These are phyloP conservation scores for Lichtheimia ornata DNA, from an alignment of 371 early-diverging fungal genomes.

Conservation along the genomic window DNA sequence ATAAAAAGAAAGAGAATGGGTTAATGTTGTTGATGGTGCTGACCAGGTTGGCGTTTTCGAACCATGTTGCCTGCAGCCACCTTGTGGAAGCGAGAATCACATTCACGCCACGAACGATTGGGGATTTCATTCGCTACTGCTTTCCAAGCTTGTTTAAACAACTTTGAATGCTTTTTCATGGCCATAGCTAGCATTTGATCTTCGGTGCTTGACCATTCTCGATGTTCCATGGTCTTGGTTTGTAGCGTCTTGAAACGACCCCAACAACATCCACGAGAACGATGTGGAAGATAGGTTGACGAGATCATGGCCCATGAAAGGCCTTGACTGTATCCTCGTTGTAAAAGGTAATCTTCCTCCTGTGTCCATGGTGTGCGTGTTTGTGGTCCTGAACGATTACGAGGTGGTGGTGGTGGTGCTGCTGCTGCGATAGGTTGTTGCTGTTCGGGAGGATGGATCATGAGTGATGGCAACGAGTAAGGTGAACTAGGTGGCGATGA, in stretches of 20 bases:
- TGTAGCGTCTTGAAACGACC: conserved; percentile 45
- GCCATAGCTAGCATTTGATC: conserved; percentile 28
- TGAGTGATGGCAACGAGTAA: conserved; percentile 1
- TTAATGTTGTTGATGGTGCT: not conserved
- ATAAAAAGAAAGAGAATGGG: not conserved
- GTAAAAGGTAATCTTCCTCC: conserved; percentile 37
- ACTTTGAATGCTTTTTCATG: conserved; percentile 32
- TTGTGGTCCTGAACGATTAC: conserved; percentile 16
- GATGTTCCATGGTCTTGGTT: conserved; percentile 29
- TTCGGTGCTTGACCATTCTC: conserved; percentile 32
- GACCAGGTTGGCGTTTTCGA: conserved; percentile 15
- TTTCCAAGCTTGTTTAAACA: conserved; percentile 50
- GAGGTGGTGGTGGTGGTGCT: no score
- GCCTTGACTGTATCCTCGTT: conserved; percentile 42
- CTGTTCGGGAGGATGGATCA: not conserved
- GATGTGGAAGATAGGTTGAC: conserved; percentile 41
- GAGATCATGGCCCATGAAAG: conserved; percentile 50
- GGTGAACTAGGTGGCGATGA: conserved; percentile 12
- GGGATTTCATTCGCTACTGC: conserved; percentile 35
- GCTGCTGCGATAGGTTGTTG: not conserved
- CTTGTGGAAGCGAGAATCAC: conserved; percentile 32
- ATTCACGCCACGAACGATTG: conserved; percentile 40
- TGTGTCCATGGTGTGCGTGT: conserved; percentile 45
- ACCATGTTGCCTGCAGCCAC: conserved; percentile 16
- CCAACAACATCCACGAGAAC: conserved; percentile 49